Percentiles rank a stretch among this genome's conserved stretches.
Evolutionary conservation across 2,329 filamentous ascomycete species (phyloP).

Genomic region (Pleomassaria siparia): DNA sequence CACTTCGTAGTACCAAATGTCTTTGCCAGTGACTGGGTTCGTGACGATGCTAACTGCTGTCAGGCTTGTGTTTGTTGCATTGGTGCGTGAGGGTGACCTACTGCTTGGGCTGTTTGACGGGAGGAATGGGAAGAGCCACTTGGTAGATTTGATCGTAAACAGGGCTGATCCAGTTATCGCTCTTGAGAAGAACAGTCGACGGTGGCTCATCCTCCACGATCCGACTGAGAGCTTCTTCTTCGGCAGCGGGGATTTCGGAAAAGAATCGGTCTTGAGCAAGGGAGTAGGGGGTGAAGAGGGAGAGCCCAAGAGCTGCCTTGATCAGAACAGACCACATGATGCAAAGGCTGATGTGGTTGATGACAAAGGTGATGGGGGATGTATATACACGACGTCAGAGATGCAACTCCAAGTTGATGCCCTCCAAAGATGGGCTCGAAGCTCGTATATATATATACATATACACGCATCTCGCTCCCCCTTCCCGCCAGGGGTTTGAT

Average conservation of each 20-base stretch:
- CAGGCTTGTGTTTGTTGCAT: not conserved
- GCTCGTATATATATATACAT: not conserved
- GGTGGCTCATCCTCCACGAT: constrained; percentile 15
- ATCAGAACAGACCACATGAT: constrained; percentile 8
- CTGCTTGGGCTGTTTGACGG: not conserved
- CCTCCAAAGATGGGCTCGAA: not conserved
- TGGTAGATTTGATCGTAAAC: constrained; percentile 1
- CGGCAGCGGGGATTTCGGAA: constrained; percentile 8
- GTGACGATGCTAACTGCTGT: constrained; percentile 27
- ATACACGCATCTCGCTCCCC: no score
- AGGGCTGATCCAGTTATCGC: not conserved
- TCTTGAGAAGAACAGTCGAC: not conserved
- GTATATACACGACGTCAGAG: not conserved
- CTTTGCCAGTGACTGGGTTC: constrained; percentile 32
- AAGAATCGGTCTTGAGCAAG: constrained; percentile 9
- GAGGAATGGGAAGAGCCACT: not conserved
- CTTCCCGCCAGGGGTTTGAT: not conserved
- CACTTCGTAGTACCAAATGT: constrained; percentile 48
- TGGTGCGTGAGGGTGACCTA: not conserved
- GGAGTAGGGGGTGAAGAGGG: constrained; percentile 6
- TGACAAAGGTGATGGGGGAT: not conserved
- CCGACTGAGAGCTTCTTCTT: constrained; percentile 8
- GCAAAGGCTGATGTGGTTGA: not conserved
- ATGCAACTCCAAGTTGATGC: not conserved
- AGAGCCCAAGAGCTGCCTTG: constrained; percentile 8